Conservation (phyloP, 352 stramenopile species). For the Thraustochytrium striatum region DNA sequence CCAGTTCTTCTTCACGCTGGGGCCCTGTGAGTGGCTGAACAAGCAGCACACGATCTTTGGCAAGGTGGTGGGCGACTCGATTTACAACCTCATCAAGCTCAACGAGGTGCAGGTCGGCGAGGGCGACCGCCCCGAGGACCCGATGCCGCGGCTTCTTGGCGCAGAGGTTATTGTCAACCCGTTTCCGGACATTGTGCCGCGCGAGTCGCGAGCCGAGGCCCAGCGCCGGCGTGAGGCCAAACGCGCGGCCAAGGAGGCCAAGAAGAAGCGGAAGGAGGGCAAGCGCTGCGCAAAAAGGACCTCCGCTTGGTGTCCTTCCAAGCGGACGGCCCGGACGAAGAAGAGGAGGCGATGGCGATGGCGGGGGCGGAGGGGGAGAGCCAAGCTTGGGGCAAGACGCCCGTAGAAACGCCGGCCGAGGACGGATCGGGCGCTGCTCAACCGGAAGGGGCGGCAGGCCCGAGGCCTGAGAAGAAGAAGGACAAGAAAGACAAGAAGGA, state of each 20-base stretch:
- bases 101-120: constrained; percentile 75
- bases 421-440: too few species aligned
- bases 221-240: not conserved
- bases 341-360: constrained; percentile 13
- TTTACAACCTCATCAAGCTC: constrained; percentile 94
- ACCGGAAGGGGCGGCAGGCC: too few species aligned
- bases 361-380: not conserved
- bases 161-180: constrained; percentile 66
- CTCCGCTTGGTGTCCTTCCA: constrained; percentile 32
- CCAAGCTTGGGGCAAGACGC: too few species aligned
- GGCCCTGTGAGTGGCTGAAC: constrained; percentile 83
- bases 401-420: too few species aligned
- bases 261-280: constrained; percentile 19
- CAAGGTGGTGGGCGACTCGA: constrained; percentile 88
- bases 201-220: constrained; percentile 26
- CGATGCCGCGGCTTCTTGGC: constrained; percentile 56
- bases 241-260: constrained; percentile 3
- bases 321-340: constrained; percentile 19
- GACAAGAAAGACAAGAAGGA: constrained; percentile 3
- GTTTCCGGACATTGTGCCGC: constrained; percentile 87
- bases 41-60: constrained; percentile 91
- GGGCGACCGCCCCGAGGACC: constrained; percentile 59
- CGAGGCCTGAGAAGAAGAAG: not conserved
- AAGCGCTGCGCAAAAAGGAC: constrained; percentile 42
- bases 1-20: constrained; percentile 97